phyloP scores from a whole-genome alignment of 352 stramenopile genomes.

The Albugo candida region DNA sequence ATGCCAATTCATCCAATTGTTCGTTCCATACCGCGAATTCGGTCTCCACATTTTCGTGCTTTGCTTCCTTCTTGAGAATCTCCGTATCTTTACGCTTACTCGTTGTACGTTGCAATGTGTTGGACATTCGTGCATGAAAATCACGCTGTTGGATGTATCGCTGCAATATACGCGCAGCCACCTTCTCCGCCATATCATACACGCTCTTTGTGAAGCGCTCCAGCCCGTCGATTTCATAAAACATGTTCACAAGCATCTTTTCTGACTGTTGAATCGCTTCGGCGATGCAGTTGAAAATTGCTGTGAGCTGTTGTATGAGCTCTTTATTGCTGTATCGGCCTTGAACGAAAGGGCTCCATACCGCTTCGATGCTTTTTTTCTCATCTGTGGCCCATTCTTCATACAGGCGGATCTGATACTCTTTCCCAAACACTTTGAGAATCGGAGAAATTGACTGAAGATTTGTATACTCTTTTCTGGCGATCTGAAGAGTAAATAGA shows the following conservation, averaged over 20 bases:
- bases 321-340: slow-evolving; percentile 44
- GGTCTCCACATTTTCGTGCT: slow-evolving; percentile 14
- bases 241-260: slow-evolving; percentile 26
- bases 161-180: slow-evolving; percentile 27
- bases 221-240: slow-evolving; percentile 23
- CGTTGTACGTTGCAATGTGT: not conserved
- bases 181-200: slow-evolving; percentile 39
- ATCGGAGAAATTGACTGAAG: slow-evolving; percentile 15
- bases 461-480: not conserved
- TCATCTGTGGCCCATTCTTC: slow-evolving; percentile 18
- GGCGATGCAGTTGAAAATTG: slow-evolving; percentile 59
- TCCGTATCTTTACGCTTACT: no score
- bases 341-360: not conserved
- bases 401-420: slow-evolving; percentile 41
- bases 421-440: slow-evolving; percentile 32
- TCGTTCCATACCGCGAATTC: slow-evolving; percentile 57
- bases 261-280: slow-evolving; percentile 41
- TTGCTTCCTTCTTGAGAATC: no score
- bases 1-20: slow-evolving; percentile 68
- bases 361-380: not conserved
- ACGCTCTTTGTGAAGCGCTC: slow-evolving; percentile 30
- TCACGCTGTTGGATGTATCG: slow-evolving; percentile 60
- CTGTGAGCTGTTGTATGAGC: slow-evolving; percentile 47
- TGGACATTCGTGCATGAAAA: slow-evolving; percentile 41
- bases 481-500: slow-evolving; percentile 36